Evolutionary conservation across 495 filamentous ascomycete genomes (phyloP).

Genomic region (Schizothecium vesticola): DNA sequence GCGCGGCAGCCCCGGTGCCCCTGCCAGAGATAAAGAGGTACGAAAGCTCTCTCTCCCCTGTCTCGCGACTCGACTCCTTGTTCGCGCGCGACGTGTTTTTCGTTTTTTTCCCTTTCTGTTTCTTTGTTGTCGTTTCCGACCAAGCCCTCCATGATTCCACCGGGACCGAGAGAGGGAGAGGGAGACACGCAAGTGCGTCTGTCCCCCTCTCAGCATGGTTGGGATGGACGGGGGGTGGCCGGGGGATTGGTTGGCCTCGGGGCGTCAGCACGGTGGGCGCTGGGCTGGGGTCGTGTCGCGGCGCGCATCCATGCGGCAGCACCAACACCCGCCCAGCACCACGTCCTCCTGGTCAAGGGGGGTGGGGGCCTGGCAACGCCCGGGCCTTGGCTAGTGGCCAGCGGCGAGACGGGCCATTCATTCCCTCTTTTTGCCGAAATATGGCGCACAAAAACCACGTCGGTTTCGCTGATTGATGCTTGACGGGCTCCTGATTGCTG

Average conservation of each 20-base stretch:
- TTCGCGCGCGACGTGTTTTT: not conserved
- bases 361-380: not conserved
- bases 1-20: constrained; percentile 43
- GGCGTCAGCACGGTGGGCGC: not conserved
- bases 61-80: not conserved
- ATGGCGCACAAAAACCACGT: constrained; percentile 24
- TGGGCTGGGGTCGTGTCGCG: constrained; percentile 2
- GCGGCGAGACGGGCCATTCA: constrained; percentile 15
- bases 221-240: not conserved
- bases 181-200: constrained; percentile 11
- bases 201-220: not conserved
- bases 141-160: not conserved
- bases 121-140: not conserved
- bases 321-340: not conserved
- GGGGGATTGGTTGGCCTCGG: constrained; percentile 2
- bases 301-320: constrained; percentile 10
- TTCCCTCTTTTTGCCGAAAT: constrained; percentile 30
- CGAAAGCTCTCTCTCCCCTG: constrained; percentile 15
- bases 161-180: not conserved
- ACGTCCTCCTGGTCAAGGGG: constrained; percentile 8
- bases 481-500: constrained; percentile 12
- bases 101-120: constrained; percentile 2
- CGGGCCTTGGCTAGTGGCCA: constrained; percentile 17
- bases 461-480: not conserved
- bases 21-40: constrained; percentile 36